These are phyloP conservation scores for Ceratocystis cubensis DNA, from an alignment of 2,329 filamentous ascomycete species.

Conservation along the genomic window DNA sequence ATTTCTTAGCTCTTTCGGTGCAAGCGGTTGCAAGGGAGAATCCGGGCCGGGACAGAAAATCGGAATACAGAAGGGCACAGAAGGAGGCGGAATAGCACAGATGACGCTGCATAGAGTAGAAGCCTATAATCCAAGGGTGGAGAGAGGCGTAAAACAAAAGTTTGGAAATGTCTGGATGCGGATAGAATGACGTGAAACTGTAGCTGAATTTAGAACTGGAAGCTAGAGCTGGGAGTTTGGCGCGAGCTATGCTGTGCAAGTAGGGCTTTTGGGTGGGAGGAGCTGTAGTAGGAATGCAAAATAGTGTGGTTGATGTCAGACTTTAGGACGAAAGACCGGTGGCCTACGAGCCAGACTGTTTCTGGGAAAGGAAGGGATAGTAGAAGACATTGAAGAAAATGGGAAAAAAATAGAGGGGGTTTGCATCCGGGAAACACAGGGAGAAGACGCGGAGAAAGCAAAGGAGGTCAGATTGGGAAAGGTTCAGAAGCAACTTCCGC, in stretches of 20 bases:
- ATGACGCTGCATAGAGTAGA: neutral
- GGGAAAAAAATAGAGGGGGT: neutral
- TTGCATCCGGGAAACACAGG: neutral
- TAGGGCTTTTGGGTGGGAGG: neutral
- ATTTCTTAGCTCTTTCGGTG: neutral
- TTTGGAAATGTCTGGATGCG: slow-evolving; percentile 7
- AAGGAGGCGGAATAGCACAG: neutral
- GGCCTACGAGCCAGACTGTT: neutral
- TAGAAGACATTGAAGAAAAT: neutral
- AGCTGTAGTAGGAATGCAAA: neutral
- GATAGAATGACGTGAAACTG: neutral
- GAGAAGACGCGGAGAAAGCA: neutral
- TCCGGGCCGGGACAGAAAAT: neutral
- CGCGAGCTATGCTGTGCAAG: neutral
- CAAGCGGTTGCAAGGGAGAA: neutral
- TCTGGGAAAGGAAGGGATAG: neutral
- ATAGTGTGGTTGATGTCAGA: neutral
- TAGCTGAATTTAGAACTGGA: neutral
- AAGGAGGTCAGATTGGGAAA: neutral
- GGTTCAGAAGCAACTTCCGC: neutral
- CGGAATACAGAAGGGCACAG: neutral
- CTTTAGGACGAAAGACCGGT: neutral
- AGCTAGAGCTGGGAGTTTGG: neutral
- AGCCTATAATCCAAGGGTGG: neutral
- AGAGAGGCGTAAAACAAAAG: neutral